A percentile compares a stretch with the other conserved stretches of the same genome.
These are phyloP conservation scores for Neonectria magnoliae DNA, from an alignment of 2,329 filamentous ascomycete species.

Conservation along the genomic window DNA sequence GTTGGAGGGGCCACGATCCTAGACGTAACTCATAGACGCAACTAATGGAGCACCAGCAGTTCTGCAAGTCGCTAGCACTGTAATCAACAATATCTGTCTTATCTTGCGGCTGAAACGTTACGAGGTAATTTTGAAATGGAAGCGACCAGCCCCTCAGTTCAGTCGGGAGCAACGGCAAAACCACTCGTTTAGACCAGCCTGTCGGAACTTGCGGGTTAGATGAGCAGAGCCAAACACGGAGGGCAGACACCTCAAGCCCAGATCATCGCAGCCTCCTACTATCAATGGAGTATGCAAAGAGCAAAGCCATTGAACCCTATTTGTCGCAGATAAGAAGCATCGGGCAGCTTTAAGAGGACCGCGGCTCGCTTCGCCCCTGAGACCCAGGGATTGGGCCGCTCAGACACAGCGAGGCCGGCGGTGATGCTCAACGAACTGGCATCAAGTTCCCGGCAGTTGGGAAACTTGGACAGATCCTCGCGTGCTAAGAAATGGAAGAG, in stretches of 20 bases:
- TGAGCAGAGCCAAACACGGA: not conserved
- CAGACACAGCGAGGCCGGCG: not conserved
- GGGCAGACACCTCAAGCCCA: not conserved
- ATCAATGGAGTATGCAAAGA: not conserved
- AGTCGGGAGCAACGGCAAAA: not conserved
- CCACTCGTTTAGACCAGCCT: not conserved
- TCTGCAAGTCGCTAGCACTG: not conserved
- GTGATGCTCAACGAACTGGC: not conserved
- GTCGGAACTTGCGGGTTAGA: not conserved
- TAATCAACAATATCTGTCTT: not conserved
- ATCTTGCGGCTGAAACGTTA: not conserved
- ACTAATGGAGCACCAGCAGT: not conserved
- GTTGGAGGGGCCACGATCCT: not conserved
- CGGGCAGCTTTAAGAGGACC: not conserved
- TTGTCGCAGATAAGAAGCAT: not conserved
- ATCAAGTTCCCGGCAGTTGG: constrained; percentile 1
- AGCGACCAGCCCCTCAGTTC: not conserved
- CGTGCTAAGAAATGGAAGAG: constrained; percentile 10
- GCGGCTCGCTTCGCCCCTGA: not conserved
- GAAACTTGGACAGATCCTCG: constrained; percentile 1
- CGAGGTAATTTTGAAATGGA: not conserved
- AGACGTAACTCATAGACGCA: not conserved
- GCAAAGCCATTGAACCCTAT: not conserved
- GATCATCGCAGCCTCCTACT: not conserved
- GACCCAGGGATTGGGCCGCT: not conserved